A percentile compares a stretch with the other conserved stretches of the same genome.
Evolutionary conservation across 2,329 filamentous ascomycete genomes (phyloP).

Genomic region (Clonostachys solani): DNA sequence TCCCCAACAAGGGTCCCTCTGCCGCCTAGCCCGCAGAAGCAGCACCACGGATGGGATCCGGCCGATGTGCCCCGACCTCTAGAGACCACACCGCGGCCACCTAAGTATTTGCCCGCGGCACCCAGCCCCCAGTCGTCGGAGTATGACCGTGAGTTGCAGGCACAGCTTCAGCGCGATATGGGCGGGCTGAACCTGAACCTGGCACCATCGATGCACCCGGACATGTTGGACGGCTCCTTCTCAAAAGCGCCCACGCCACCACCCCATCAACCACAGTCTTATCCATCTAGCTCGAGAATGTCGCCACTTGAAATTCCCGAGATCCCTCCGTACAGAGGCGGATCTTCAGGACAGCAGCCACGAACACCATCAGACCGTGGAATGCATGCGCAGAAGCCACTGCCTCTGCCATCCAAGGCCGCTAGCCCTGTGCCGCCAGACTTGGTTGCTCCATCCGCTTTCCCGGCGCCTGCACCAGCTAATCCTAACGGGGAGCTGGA

Average conservation of each 20-base stretch:
- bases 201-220: conserved; percentile 3
- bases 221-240: conserved; percentile 11
- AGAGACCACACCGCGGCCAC: conserved; percentile 39
- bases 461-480: conserved; percentile 51
- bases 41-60: conserved; percentile 16
- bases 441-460: conserved; percentile 36
- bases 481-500: conserved; percentile 70
- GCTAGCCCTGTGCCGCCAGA: conserved; percentile 23
- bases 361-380: conserved; percentile 1
- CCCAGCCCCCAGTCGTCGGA: conserved; percentile 47
- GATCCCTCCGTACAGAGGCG: conserved; percentile 50
- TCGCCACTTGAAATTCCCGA: conserved; percentile 42
- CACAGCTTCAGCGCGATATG: conserved; percentile 62
- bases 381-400: conserved; percentile 9
- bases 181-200: conserved; percentile 45
- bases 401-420: conserved; percentile 20
- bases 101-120: conserved; percentile 40
- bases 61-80: conserved; percentile 9
- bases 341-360: conserved; percentile 12
- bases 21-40: conserved; percentile 36
- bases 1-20: conserved; percentile 59
- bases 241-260: conserved; percentile 23
- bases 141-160: conserved; percentile 56
- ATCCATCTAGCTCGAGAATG: conserved; percentile 30
- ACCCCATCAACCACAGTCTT: conserved; percentile 23